These are phyloP conservation scores for Thelephora ganbajun DNA, from an alignment of 768 basidiomycete genomes.

Conservation along the genomic window DNA sequence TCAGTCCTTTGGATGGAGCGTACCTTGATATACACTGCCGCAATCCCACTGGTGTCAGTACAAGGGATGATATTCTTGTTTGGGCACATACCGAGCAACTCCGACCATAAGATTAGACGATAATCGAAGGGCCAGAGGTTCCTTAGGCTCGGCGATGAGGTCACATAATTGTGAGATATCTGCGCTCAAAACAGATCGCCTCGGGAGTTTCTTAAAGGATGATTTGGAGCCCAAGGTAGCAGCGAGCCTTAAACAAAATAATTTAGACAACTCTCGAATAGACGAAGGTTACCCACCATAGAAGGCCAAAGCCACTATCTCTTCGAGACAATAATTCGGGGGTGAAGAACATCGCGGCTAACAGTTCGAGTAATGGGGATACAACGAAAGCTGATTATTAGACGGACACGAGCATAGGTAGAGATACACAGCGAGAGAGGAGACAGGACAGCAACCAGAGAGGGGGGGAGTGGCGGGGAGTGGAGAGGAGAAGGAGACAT, in stretches of 20 bases:
- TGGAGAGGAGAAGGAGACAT: constrained; percentile 3
- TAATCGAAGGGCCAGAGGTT: constrained; percentile 75
- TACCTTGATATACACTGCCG: constrained; percentile 36
- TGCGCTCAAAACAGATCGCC: constrained; percentile 70
- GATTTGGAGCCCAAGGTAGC: constrained; percentile 83
- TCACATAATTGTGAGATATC: constrained; percentile 73
- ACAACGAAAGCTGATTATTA: not conserved
- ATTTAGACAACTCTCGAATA: not conserved
- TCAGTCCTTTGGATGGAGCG: not conserved
- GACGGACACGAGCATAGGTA: not conserved
- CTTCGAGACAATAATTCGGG: constrained; percentile 66
- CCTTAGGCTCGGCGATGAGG: constrained; percentile 68
- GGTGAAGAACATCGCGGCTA: constrained; percentile 66
- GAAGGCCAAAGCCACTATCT: constrained; percentile 81
- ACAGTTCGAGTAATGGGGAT: not conserved
- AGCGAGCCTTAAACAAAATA: constrained; percentile 51
- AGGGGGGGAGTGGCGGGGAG: constrained; percentile 3
- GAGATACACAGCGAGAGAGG: not conserved
- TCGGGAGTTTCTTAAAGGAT: constrained; percentile 73
- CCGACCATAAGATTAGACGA: constrained; percentile 87
- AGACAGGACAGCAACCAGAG: constrained; percentile 1
- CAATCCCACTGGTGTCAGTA: not conserved
- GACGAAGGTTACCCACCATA: constrained; percentile 38
- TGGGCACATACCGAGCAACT: constrained; percentile 55
- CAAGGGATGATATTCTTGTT: not conserved